Percentiles rank a stretch among this genome's conserved stretches.
Evolutionary conservation across 2,329 filamentous ascomycete genomes (phyloP).

Genomic region (Paramyrothecium roridum): DNA sequence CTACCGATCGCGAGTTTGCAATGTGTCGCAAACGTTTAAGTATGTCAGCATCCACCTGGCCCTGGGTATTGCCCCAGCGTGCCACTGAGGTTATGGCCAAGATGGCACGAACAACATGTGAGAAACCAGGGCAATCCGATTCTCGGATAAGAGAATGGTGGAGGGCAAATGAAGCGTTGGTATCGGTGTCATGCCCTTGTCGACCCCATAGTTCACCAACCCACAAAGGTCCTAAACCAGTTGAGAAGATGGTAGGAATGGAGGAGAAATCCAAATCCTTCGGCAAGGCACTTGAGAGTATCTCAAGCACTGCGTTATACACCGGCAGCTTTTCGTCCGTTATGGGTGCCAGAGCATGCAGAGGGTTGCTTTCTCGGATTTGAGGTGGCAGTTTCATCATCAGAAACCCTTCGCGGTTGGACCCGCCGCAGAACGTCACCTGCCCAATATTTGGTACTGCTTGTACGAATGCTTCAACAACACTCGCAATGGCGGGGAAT

Average conservation of each 20-base stretch:
- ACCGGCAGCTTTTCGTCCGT: slow-evolving; percentile 19
- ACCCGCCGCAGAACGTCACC: slow-evolving; percentile 83
- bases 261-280: slow-evolving; percentile 25
- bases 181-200: slow-evolving; percentile 43
- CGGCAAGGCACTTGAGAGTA: slow-evolving; percentile 41
- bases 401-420: slow-evolving; percentile 79
- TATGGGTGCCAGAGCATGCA: slow-evolving; percentile 37
- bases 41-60: slow-evolving; percentile 42
- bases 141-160: slow-evolving; percentile 68
- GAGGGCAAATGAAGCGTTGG: slow-evolving; percentile 66
- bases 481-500: slow-evolving; percentile 77
- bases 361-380: slow-evolving; percentile 62
- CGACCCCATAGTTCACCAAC: slow-evolving; percentile 49
- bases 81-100: slow-evolving; percentile 70
- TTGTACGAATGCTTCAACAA: slow-evolving; percentile 71
- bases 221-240: slow-evolving; percentile 42
- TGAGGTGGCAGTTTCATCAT: slow-evolving; percentile 64
- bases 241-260: slow-evolving; percentile 38
- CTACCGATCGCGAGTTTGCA: slow-evolving; percentile 29
- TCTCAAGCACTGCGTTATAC: slow-evolving; percentile 32
- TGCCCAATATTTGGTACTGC: slow-evolving; percentile 68
- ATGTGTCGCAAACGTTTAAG: slow-evolving; percentile 39
- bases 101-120: slow-evolving; percentile 67
- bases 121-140: slow-evolving; percentile 68
- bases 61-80: slow-evolving; percentile 66